These are phyloP conservation scores for Leishmania tropica DNA, from an alignment of 208 protist species.

Conservation along the genomic window DNA sequence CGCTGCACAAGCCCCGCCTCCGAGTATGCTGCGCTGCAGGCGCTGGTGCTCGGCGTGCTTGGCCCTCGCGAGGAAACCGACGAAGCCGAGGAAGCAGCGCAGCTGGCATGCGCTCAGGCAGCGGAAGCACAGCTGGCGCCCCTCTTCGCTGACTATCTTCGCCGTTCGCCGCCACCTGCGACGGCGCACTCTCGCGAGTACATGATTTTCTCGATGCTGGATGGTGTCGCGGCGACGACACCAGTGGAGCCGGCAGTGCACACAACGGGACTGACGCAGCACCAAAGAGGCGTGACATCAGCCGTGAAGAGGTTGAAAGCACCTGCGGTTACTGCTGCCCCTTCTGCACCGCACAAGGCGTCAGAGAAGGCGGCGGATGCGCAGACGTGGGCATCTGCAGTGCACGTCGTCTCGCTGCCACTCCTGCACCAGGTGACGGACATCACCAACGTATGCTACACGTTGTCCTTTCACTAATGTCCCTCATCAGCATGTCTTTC, in stretches of 20 bases:
- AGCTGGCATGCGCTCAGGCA: constrained; percentile 7
- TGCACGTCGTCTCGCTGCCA: constrained; percentile 47
- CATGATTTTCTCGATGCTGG: constrained; percentile 56
- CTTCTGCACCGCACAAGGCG: neutral
- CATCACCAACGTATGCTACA: constrained; percentile 35
- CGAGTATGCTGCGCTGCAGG: constrained; percentile 61
- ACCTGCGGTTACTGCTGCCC: neutral
- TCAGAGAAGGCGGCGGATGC: neutral
- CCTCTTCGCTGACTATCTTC: constrained; percentile 19
- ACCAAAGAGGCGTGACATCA: neutral
- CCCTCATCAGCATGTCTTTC: neutral
- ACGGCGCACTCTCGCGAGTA: constrained; percentile 24
- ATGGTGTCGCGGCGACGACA: constrained; percentile 17
- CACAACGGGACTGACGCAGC: neutral
- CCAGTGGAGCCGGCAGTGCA: neutral
- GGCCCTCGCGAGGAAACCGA: constrained; percentile 10
- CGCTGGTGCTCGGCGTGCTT: constrained; percentile 57
- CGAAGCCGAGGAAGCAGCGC: constrained; percentile 22
- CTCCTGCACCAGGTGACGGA: constrained; percentile 46
- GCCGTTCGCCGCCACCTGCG: neutral
- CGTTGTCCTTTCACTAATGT: constrained; percentile 2
- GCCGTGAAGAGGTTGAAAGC: neutral
- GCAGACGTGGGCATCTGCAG: constrained; percentile 29
- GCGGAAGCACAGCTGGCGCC: constrained; percentile 14
- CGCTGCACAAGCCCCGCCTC: constrained; percentile 61